phyloP scores from a whole-genome alignment of 2,329 filamentous ascomycete genomes.

The Huntiella moniliformis region DNA sequence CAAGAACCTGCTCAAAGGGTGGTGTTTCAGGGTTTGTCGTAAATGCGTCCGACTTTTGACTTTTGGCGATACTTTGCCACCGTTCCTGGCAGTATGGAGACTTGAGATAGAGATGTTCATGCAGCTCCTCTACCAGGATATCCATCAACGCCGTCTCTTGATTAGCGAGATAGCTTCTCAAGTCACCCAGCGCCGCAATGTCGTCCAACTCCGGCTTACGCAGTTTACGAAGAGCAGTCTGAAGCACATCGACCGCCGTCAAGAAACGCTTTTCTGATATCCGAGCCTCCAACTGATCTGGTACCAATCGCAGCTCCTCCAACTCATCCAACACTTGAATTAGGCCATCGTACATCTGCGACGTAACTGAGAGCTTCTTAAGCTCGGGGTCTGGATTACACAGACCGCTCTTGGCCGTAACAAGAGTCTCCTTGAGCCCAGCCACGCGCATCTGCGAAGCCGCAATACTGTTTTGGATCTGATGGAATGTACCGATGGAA shows the following conservation, averaged over 20 bases:
- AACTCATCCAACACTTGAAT: conserved; percentile 67
- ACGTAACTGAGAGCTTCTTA: conserved; percentile 70
- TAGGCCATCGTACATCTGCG: conserved; percentile 79
- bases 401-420: conserved; percentile 61
- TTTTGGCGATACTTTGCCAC: conserved; percentile 68
- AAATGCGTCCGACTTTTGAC: conserved; percentile 36
- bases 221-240: conserved; percentile 68
- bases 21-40: conserved; percentile 26
- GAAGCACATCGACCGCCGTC: conserved; percentile 77
- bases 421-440: conserved; percentile 63
- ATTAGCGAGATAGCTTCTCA: conserved; percentile 75
- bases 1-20: conserved; percentile 41
- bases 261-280: conserved; percentile 95
- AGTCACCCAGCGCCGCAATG: conserved; percentile 72
- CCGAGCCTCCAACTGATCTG: conserved; percentile 78
- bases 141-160: conserved; percentile 86
- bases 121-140: conserved; percentile 89
- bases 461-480: conserved; percentile 87
- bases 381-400: conserved; percentile 77
- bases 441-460: conserved; percentile 73
- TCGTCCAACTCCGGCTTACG: conserved; percentile 76
- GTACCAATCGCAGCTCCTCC: conserved; percentile 73
- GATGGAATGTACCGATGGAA: conserved; percentile 96
- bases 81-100: conserved; percentile 93
- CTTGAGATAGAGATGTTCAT: conserved; percentile 93